These are phyloP conservation scores for Heterobasidion irregulare DNA, from an alignment of 1,284 basidiomycete genomes.

Conservation along the genomic window DNA sequence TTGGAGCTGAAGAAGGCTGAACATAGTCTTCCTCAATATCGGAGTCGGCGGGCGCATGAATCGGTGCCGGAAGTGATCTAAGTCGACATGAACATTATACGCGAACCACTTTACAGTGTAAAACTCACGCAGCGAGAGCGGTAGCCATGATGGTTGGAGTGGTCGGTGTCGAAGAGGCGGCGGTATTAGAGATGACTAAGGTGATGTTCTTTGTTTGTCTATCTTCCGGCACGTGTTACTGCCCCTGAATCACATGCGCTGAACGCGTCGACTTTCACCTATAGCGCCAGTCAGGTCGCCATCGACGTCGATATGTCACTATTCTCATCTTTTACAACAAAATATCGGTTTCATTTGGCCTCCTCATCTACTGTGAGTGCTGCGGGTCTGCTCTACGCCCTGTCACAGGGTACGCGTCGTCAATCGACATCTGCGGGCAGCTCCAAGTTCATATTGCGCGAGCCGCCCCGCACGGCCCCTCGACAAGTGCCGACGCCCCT, in stretches of 20 bases:
- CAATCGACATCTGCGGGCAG: not conserved
- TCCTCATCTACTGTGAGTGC: not conserved
- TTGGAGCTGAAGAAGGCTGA: slow-evolving; percentile 18
- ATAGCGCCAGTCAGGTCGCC: no score
- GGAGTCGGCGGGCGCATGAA: slow-evolving; percentile 41
- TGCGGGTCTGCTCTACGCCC: not conserved
- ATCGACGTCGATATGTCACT: no score
- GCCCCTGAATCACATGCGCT: no score
- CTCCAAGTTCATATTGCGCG: slow-evolving; percentile 19
- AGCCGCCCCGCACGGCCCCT: slow-evolving; percentile 30
- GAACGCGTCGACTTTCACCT: no score
- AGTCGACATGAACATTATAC: slow-evolving; percentile 26
- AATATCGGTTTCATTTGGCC: not conserved
- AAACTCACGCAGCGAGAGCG: slow-evolving; percentile 28
- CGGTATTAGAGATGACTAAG: no score
- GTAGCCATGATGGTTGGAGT: slow-evolving; percentile 21
- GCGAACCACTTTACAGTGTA: not conserved
- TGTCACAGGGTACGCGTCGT: not conserved
- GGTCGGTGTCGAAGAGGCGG: not conserved
- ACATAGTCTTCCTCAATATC: slow-evolving; percentile 48
- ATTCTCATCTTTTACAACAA: no score
- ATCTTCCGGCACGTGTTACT: no score
- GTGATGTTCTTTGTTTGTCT: no score
- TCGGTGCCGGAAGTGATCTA: slow-evolving; percentile 51
- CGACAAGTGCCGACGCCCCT: slow-evolving; percentile 45